These are phyloP conservation scores for Cystobasidium tubakii DNA, from an alignment of 768 basidiomycete species.

Conservation along the genomic window DNA sequence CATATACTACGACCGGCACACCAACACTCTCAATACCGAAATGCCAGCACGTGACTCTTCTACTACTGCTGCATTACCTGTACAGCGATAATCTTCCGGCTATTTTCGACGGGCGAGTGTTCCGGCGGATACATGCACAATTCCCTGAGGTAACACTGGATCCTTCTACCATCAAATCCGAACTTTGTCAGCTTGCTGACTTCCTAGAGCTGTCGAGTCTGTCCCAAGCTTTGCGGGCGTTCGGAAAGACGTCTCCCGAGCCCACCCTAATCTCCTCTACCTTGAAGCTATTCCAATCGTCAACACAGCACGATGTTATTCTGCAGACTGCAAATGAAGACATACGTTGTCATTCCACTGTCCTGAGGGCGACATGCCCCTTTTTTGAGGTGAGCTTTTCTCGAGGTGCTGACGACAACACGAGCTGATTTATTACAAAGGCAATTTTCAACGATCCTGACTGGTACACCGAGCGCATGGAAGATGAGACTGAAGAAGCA, in stretches of 20 bases:
- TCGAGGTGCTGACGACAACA: not conserved
- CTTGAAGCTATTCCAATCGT: not conserved
- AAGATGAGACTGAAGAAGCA: constrained; percentile 51
- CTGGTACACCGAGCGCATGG: constrained; percentile 68
- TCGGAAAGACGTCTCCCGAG: constrained; percentile 57
- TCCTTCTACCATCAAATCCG: constrained; percentile 57
- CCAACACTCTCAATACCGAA: constrained; percentile 53
- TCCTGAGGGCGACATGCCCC: constrained; percentile 74
- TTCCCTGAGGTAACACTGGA: constrained; percentile 50
- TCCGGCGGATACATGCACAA: constrained; percentile 52
- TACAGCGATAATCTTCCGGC: constrained; percentile 78
- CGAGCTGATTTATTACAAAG: not conserved
- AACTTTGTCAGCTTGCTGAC: constrained; percentile 60
- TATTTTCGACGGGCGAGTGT: constrained; percentile 73
- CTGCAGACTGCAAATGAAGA: constrained; percentile 64
- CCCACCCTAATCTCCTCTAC: constrained; percentile 58
- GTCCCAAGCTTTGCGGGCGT: constrained; percentile 57
- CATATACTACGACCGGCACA: not conserved
- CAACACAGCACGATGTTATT: constrained; percentile 58
- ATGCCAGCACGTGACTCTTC: constrained; percentile 61
- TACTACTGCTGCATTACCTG: constrained; percentile 75
- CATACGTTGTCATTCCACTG: constrained; percentile 62
- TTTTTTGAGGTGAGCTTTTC: constrained; percentile 58
- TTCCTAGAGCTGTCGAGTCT: constrained; percentile 61
- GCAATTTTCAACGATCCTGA: constrained; percentile 73